Evolutionary conservation across 305 asterid species (phyloP).

Genomic region (Solanum hybrid): DNA sequence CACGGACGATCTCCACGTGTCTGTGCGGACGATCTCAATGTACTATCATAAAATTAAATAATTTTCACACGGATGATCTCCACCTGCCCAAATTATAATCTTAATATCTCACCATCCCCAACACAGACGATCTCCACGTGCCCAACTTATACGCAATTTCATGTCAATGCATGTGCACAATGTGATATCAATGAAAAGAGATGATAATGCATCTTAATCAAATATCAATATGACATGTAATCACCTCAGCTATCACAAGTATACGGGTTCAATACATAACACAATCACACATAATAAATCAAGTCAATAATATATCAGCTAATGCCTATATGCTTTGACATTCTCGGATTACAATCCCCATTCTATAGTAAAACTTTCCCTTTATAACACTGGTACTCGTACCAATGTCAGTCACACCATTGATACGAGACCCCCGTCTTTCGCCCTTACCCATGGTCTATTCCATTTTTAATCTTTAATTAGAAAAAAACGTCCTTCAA

Average conservation of each 20-base stretch:
- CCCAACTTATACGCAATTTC: background rate
- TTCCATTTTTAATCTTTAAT: background rate
- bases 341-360: background rate
- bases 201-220: background rate
- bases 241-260: background rate
- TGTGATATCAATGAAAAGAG: background rate
- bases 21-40: no score
- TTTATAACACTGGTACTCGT: background rate
- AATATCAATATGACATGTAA: background rate
- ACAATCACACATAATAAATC: background rate
- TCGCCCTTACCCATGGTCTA: background rate
- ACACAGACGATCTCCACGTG: no score
- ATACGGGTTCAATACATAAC: background rate
- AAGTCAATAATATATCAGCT: background rate
- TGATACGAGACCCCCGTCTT: background rate
- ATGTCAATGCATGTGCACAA: background rate
- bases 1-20: no score
- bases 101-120: no score
- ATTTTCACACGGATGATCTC: no score
- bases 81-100: no score
- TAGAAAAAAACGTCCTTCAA: background rate
- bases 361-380: background rate
- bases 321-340: background rate
- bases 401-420: background rate
- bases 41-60: no score